Evolutionary conservation across 768 basidiomycete species (phyloP), one percentile per base, ranked within the genome.

Genomic region (Mycena floridula): DNA sequence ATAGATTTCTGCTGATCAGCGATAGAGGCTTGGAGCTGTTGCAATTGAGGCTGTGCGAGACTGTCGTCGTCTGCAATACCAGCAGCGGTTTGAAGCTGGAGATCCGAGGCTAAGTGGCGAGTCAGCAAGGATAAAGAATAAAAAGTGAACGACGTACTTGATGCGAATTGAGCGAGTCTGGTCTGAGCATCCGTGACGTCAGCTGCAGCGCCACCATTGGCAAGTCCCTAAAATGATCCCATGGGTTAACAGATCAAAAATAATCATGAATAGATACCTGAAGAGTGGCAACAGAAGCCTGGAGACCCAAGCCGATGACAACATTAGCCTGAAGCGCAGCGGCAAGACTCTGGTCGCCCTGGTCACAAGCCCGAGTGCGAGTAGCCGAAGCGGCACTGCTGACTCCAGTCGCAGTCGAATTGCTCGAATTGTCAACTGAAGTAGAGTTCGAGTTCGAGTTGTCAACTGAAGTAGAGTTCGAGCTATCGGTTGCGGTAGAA

Each of bases 311-410:
- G 7, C 45, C 45, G 27, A 52, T 35, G 2, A 44, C 26, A 12
- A 44, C 39, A 2, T n/a, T 27, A 26, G 51, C 43, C 3, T 38
- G 16, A 21, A 50, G 45, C 15, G 48, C 51, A 2, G 45, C 44
- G 3, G 51, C 51, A 21, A 52, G 48, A 30, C 48, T 43, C 32
- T 52, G 51, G 45, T 52, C 51, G 20, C 48, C 48, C 43, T 44
- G 43, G 42, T 52, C 51, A 25, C 51, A 52, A 13, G 38, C 13
- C 27, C 51, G 51, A 20, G 48, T 45, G 27, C 48, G 48, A 23
- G 45, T 47, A 7, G 45, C 28, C 12, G 46, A 35, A 4, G 27
- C 42, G 0, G 48, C 51, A n/a, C 20, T 26, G 37, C 23, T 26
- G 37, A 18, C 25, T 18, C 16, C 24, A n/a, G 38, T 37, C 13